Base-by-base conservation (phyloP, 176 grass and related monocot species). In the Hyparrhenia diplandra region DNA sequence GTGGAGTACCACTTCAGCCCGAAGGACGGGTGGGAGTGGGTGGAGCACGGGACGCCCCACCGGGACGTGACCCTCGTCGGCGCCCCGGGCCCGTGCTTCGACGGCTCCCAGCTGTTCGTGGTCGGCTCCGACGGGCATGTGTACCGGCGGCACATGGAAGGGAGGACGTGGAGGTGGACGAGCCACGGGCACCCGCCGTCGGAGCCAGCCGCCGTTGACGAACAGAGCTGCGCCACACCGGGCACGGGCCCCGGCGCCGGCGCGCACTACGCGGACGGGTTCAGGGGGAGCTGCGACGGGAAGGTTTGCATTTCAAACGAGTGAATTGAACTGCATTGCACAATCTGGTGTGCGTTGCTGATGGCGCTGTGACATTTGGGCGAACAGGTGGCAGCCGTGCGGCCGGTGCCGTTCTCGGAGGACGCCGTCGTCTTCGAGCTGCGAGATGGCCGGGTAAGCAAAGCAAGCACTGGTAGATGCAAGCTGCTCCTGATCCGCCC, bases 41-140 rank as follows among this genome's bases (percentile, higher is more conserved):
- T 98, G 40, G 92, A 98, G 88, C 96, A 98, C 21, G 96, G 96
- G 27, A 93, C 79, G n/a, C 96, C 96, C 5, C 83, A 86, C 36
- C 74, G 85, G 42, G 96, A 81, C 35, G 92, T 89, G 28, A 73
- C 80, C 58, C 76, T 98, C n/a, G 79, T 88, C 17, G 90, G 92
- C 72, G 86, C 92, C 47, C 90, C 88, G 4, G 96, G 96, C 73
- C 90, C 96, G 71, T 91, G 92, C 81, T 93, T 95, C 32, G 88
- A 91, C 20, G 88, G 86, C 47, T 64, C 64, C 47, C 90, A 98
- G 28, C 86, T 98, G 67, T 93, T 98, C 28, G 79, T 98, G 27
- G 67, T 98, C 30, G 92, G 96, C 12, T 93, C 92, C 57, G 96
- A 98, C 66, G 92, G 96, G 27, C 71, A 85, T 41, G 95, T 82